Evolutionary conservation across 306 rosid species (phyloP), one percentile per base, ranked within the genome.

Genomic region (cucumber (Cucumis sativus)): DNA sequence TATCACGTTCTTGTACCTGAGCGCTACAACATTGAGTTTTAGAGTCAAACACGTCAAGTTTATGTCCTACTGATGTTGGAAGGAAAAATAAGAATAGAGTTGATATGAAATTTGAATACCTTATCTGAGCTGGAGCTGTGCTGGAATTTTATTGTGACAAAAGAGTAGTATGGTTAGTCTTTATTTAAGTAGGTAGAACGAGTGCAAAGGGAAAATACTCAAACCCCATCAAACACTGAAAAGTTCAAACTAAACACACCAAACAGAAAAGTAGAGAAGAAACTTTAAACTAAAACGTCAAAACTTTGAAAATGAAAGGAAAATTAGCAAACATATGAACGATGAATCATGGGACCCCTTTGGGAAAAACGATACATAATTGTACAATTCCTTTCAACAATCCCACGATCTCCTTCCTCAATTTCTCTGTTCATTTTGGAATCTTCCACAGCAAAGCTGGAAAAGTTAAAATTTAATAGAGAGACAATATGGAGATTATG

Each of bases 261-360:
- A 51, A 72, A 8, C 16, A 30, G 45, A 75, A 57, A 56, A 56
- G 67, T 12, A 21, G 62, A 28, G 54, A 33, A 75, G 78, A 55
- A 57, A 56, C 64, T 57, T 56, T 75, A 57, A 56, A 56, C 49
- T 40, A 37, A 75, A 55, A 37, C 39, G 28, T 35, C 66, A 55
- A 35, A 75, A 56, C 37, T 75, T 75, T 56, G 51, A 56, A 71
- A 47, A 2, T 55, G 78, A 39, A 35, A 75, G 78, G 77, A 75
- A 56, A 55, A 37, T 55, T 33, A 23, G 66, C 12, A 37, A 56
- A 37, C 39, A 55, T 35, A 56, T 52, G 64, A 15, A 39, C 6
- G 21, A 33, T 39, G 43, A 39, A 52, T 68, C 55, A 68, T 68
- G 78, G 78, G 55, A 58, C 78, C 78, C 54, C 10, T 75, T 55